A percentile compares a stretch with the other conserved stretches of the same genome.
phyloP scores from a whole-genome alignment of 306 rosid species.

The Benincasa hispida region DNA sequence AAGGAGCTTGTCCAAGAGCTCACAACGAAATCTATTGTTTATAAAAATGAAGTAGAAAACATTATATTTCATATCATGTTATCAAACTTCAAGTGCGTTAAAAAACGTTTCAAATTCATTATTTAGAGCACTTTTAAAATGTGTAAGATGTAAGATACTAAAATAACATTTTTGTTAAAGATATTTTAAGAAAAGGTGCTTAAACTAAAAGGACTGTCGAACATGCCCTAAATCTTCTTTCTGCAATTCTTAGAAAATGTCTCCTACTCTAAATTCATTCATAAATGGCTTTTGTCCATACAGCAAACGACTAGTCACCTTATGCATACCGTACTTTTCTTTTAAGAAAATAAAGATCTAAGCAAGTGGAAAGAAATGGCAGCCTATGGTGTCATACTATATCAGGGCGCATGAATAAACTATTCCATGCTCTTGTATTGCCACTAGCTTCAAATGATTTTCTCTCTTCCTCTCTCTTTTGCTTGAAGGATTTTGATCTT shows the following conservation, averaged over 20 bases:
- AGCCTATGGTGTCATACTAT: slow-evolving; percentile 42
- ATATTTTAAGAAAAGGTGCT: not conserved
- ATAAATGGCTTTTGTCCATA: not conserved
- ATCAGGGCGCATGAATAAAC: slow-evolving; percentile 82
- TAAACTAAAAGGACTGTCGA: not conserved
- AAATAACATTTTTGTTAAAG: not conserved
- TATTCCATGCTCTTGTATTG: slow-evolving; percentile 88
- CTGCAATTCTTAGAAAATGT: not conserved
- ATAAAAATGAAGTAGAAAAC: not conserved
- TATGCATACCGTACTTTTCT: not conserved
- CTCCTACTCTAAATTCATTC: not conserved
- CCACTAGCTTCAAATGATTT: slow-evolving; percentile 84
- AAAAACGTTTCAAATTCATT: not conserved
- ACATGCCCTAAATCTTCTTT: not conserved
- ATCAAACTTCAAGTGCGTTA: not conserved
- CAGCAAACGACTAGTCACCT: not conserved
- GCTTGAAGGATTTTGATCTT: slow-evolving; percentile 50
- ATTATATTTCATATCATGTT: not conserved
- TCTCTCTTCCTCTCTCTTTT: slow-evolving; percentile 60
- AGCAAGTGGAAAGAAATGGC: not conserved
- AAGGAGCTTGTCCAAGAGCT: not conserved
- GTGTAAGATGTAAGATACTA: not conserved
- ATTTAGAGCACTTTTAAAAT: too few relatives aligned
- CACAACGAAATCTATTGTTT: not conserved
- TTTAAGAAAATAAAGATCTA: not conserved